These are phyloP conservation scores for Aspergillus costaricaensis DNA, from an alignment of 2,329 filamentous ascomycete species.

Conservation along the genomic window DNA sequence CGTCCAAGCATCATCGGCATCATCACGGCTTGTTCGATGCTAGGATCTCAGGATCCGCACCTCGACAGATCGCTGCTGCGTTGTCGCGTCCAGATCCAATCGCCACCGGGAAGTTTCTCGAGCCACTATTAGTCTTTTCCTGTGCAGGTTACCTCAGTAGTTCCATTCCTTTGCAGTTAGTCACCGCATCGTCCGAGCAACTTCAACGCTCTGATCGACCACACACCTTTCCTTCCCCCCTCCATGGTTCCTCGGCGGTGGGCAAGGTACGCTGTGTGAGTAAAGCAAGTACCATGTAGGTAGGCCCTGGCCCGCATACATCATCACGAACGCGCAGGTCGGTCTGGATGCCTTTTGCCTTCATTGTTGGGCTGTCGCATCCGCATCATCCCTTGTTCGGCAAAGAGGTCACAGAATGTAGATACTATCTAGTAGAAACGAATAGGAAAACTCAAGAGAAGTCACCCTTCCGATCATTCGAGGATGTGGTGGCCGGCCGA, in stretches of 20 bases:
- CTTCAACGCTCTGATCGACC: conserved; percentile 6
- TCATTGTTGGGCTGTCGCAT: conserved; percentile 1
- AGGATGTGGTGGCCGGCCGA: conserved; percentile 1
- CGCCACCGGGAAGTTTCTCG: conserved; percentile 9
- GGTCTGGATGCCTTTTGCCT: conserved; percentile 2
- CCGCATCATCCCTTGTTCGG: background rate
- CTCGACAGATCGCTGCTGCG: conserved; percentile 18
- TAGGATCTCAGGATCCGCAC: conserved; percentile 19
- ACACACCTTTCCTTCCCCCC: too few relatives aligned
- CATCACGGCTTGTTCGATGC: background rate
- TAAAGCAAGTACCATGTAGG: background rate
- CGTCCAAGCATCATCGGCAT: conserved; percentile 11
- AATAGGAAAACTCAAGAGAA: background rate
- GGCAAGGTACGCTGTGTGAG: background rate
- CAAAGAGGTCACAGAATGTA: background rate
- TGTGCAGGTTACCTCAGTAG: conserved; percentile 17
- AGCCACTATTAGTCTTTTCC: background rate
- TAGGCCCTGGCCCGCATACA: background rate
- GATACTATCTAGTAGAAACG: background rate
- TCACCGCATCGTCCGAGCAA: conserved; percentile 6
- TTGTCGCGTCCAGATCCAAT: conserved; percentile 22
- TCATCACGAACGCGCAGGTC: background rate
- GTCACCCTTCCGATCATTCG: background rate
- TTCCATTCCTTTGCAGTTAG: conserved; percentile 5
- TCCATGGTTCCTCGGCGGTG: conserved; percentile 1